Conservation (phyloP, 352 stramenopile genomes). For the Phytophthora europaea region DNA sequence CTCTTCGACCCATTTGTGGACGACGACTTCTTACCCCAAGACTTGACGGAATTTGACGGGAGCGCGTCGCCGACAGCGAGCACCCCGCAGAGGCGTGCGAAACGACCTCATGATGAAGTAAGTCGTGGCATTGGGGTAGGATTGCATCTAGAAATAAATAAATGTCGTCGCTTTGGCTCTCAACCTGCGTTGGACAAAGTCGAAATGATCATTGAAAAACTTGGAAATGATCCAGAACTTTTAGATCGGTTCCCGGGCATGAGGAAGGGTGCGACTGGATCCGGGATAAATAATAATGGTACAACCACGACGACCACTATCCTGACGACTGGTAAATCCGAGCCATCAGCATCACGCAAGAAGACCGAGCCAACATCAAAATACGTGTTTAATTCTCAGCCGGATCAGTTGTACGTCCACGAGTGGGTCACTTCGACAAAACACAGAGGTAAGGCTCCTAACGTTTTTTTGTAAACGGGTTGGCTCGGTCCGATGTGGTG, state of each 20-base stretch:
- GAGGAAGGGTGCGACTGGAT: not conserved
- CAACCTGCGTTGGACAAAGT: not conserved
- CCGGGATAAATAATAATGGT: not conserved
- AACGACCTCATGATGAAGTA: not conserved
- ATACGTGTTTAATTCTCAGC: no score
- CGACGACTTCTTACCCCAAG: not conserved
- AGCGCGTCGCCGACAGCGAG: not conserved
- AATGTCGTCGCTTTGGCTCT: not conserved
- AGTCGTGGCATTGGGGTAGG: not conserved
- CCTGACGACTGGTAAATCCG: not conserved
- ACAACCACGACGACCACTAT: not conserved
- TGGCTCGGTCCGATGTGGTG: no score
- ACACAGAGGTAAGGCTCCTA: no score
- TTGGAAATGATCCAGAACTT: not conserved
- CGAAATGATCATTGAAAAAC: not conserved
- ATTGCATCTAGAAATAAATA: not conserved
- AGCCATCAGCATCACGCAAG: not conserved
- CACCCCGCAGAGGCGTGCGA: not conserved
- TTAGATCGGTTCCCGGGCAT: not conserved
- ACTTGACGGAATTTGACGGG: not conserved
- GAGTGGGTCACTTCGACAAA: no score
- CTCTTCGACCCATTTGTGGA: not conserved
- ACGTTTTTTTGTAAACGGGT: no score
- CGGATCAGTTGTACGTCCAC: no score
- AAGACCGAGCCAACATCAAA: not conserved